phyloP scores from a whole-genome alignment of 2,329 filamentous ascomycete genomes.

The Cytospora mali region DNA sequence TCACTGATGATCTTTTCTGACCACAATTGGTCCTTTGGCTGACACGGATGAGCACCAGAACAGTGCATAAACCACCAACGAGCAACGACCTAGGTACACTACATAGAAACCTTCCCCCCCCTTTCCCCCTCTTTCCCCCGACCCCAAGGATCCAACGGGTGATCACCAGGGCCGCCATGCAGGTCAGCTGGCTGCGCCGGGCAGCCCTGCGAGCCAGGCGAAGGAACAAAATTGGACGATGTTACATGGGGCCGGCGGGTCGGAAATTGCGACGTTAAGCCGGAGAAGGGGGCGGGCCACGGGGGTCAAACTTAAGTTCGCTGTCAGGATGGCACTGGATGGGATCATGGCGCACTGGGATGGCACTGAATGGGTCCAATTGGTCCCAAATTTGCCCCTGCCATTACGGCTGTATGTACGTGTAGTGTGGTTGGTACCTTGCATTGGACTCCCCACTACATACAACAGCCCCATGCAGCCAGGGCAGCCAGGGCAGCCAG shows the following conservation, averaged over 20 bases:
- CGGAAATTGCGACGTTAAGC: constrained; percentile 19
- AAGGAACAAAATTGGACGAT: constrained; percentile 10
- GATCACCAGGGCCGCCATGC: not conserved
- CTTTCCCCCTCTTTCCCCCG: too few relatives aligned
- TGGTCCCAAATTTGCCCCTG: constrained; percentile 22
- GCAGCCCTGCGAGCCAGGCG: too few relatives aligned
- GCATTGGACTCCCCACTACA: constrained; percentile 8
- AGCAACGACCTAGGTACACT: too few relatives aligned
- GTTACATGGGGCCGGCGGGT: constrained; percentile 3
- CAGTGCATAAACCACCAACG: not conserved
- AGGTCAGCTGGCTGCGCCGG: not conserved
- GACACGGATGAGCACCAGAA: not conserved
- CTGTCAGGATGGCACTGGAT: not conserved
- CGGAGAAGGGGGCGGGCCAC: too few relatives aligned
- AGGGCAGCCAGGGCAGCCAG: too few relatives aligned
- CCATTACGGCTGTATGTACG: constrained; percentile 18
- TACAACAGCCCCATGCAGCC: too few relatives aligned
- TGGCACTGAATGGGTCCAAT: constrained; percentile 16
- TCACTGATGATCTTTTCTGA: not conserved
- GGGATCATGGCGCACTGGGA: too few relatives aligned
- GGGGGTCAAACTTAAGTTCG: too few relatives aligned
- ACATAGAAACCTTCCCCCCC: too few relatives aligned
- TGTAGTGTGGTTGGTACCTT: too few relatives aligned
- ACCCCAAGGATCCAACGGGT: too few relatives aligned
- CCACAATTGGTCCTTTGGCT: too few relatives aligned